Percentiles rank a stretch among this genome's conserved stretches.
These are phyloP conservation scores for Candida sphagnicola DNA, from an alignment of 805 yeast species.

Conservation along the genomic window DNA sequence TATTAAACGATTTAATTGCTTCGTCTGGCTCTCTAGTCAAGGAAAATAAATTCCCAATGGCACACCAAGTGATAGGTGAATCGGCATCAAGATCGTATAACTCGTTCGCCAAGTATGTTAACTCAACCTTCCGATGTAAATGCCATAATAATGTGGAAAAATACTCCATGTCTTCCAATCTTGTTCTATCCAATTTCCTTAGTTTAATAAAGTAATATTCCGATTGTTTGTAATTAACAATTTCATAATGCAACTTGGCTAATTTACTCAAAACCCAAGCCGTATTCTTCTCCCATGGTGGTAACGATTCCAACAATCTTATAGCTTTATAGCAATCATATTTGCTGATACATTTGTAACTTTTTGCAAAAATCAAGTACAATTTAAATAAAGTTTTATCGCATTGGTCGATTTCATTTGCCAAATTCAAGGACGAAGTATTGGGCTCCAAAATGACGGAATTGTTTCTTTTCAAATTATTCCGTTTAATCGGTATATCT, in stretches of 20 bases:
- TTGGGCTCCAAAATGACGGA: constrained; percentile 15
- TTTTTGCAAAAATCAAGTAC: constrained; percentile 54
- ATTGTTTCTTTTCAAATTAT: constrained; percentile 17
- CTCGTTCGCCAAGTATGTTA: constrained; percentile 82
- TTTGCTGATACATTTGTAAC: constrained; percentile 53
- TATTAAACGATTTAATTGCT: constrained; percentile 81
- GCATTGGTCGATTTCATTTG: constrained; percentile 23
- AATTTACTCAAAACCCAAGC: constrained; percentile 83
- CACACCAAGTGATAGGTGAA: constrained; percentile 89
- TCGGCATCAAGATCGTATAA: constrained; percentile 58
- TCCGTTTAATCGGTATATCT: constrained; percentile 4
- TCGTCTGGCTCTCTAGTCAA: constrained; percentile 81
- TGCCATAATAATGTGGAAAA: constrained; percentile 94
- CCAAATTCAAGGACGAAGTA: constrained; percentile 9
- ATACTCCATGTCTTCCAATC: constrained; percentile 85
- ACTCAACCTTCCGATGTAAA: constrained; percentile 70
- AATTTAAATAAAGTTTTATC: constrained; percentile 44
- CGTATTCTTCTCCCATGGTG: constrained; percentile 58
- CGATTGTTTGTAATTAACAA: constrained; percentile 78
- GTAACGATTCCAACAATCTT: constrained; percentile 59
- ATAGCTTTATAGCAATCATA: constrained; percentile 83
- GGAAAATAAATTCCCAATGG: constrained; percentile 85
- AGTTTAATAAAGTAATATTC: constrained; percentile 59
- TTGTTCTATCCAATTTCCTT: constrained; percentile 67
- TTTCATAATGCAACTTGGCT: constrained; percentile 82